Conservation (phyloP, 73 alveolate genomes). For the Blepharisma stoltei region DNA sequence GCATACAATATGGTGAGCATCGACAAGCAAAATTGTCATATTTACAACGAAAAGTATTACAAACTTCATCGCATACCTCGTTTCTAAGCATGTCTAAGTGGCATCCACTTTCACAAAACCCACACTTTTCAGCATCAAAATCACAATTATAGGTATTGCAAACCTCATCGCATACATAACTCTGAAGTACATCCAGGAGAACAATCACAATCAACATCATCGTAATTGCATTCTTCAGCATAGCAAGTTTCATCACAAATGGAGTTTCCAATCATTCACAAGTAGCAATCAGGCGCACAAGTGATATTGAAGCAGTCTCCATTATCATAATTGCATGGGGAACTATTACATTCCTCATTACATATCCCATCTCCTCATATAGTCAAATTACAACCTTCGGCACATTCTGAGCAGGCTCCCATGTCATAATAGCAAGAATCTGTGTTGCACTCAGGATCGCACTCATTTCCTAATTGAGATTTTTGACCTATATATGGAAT, state of each 20-base stretch:
- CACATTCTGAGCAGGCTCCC: neutral
- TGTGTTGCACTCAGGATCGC: neutral
- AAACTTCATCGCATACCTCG: neutral
- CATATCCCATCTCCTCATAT: slow-evolving; percentile 5
- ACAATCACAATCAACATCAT: neutral
- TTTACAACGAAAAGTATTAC: neutral
- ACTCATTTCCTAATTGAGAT: neutral
- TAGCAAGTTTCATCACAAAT: no score
- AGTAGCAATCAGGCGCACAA: no score
- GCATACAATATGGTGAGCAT: neutral
- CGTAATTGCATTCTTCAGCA: no score
- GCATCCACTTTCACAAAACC: neutral
- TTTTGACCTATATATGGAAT: no score
- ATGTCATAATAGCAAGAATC: neutral
- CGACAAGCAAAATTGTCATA: neutral
- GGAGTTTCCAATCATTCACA: no score
- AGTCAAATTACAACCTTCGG: neutral
- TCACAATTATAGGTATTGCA: neutral
- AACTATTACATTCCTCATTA: neutral
- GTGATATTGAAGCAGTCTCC: neutral
- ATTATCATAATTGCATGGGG: neutral
- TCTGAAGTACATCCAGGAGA: neutral
- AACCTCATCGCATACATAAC: neutral
- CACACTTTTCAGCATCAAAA: neutral
- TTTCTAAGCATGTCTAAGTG: neutral